Base-by-base conservation (phyloP, 208 protist genomes). In the Acanthamoeba rhysodes region DNA sequence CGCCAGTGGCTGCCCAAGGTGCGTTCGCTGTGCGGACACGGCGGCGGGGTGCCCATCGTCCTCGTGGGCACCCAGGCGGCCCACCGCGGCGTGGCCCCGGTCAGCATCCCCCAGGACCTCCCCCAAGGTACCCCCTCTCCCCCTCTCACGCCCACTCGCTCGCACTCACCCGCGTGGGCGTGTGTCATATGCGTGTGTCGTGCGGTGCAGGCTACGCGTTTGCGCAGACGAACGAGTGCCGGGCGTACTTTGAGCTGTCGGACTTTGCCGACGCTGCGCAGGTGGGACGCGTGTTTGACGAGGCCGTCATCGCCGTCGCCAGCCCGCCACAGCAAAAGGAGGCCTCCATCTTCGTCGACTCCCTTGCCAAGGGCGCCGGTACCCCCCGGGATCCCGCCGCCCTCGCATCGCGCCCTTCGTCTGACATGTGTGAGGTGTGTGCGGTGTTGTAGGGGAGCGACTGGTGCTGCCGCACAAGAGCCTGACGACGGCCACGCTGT, bases 1-100 rank as follows among this genome's bases (percentile, higher is more conserved):
- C 68, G 4, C 12, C 45, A 87, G 78, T 87, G 78, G 78, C 78
- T 87, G n/a, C 78, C 78, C 78, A 87, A 87, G 78, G 78, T 22
- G 24, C 78, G 78, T 7, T 64, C 41, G n/a, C 50, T 87, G 50
- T 87, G 78, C 32, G 48, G 45, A 7, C 6, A 57, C 50, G n/a
- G 22, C 20, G 22, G 37, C 34, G 37, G 37, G 2, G 37, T 87
- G 18, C 48, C 78, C 12, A 24, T 62, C 22, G 64, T 87, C 48
- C 78, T 87, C 8, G 78, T 87, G 18, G 78, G 78, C 48, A 62
- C 48, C 5, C 78, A 87, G 78, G 22, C 78, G 10, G 78, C 27
- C 50, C 27, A 64, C 29, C 20, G 78, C n/a, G 48, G 5, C n/a
- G 24, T 10, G 4, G 20, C 78, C 48, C 53, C 78, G 0, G 32